Percentiles rank a stretch among this genome's conserved stretches.
Evolutionary conservation across 331 rosid genomes (phyloP).

Genomic region (Arachis monticola): DNA sequence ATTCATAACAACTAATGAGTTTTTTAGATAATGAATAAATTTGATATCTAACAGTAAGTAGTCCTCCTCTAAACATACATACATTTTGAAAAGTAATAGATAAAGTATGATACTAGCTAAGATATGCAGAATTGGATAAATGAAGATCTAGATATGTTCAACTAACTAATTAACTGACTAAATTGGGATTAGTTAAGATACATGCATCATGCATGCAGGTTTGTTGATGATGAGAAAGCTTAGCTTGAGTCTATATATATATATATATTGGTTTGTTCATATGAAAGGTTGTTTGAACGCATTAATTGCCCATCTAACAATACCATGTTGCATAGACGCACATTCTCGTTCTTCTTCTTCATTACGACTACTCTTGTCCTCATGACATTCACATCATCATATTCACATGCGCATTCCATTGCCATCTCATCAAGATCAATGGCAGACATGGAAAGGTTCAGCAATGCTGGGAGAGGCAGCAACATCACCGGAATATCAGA

Average conservation of each 20-base stretch:
- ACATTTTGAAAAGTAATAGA: too few relatives aligned
- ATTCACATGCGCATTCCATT: constrained; percentile 12
- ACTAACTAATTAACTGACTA: background rate
- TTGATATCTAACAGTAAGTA: too few relatives aligned
- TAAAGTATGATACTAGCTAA: too few relatives aligned
- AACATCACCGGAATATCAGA: constrained; percentile 44
- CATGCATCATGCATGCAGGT: too few relatives aligned
- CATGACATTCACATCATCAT: constrained; percentile 3
- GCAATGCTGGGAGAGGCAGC: constrained; percentile 39
- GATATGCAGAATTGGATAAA: too few relatives aligned
- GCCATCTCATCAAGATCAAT: constrained; percentile 15
- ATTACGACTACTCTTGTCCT: constrained; percentile 17
- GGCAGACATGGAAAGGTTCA: constrained; percentile 22
- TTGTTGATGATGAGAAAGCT: background rate
- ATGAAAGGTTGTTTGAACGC: constrained; percentile 41
- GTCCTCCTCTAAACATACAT: too few relatives aligned
- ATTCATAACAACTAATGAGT: too few relatives aligned
- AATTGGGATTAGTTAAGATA: background rate
- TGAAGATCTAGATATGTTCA: too few relatives aligned
- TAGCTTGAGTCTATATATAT: constrained; percentile 44
- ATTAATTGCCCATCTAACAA: background rate
- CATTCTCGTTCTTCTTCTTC: constrained; percentile 38
- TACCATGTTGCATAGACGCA: constrained; percentile 46
- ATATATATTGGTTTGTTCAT: constrained; percentile 39
- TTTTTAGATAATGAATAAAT: too few relatives aligned